A percentile compares a stretch with the other conserved stretches of the same genome.
These are phyloP conservation scores for Cornus kousa DNA, from an alignment of 148 eudicot species.

Conservation along the genomic window DNA sequence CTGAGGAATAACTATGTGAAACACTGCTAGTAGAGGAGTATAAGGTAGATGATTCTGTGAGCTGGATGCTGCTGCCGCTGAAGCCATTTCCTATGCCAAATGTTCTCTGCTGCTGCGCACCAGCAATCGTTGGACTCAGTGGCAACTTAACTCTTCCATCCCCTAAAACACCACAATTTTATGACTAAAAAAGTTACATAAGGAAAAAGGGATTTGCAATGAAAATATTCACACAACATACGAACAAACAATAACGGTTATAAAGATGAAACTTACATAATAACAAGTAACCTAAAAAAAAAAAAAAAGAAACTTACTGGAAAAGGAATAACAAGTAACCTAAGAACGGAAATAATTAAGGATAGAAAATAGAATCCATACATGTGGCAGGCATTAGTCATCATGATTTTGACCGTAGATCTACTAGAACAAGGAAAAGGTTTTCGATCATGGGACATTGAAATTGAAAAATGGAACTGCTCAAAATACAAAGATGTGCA, in stretches of 20 bases:
- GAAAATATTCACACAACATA: neutral
- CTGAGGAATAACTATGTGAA: conserved; percentile 81
- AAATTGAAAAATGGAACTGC: too few relatives aligned
- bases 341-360: neutral
- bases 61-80: conserved; percentile 62
- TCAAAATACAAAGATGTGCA: too few relatives aligned
- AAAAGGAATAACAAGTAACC: neutral
- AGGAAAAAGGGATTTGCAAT: neutral
- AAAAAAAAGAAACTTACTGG: too few relatives aligned
- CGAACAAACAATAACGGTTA: too few relatives aligned
- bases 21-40: conserved; percentile 66
- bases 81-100: conserved; percentile 51
- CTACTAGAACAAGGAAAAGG: too few relatives aligned
- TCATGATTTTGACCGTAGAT: too few relatives aligned
- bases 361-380: neutral
- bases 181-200: neutral
- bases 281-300: neutral
- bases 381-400: neutral
- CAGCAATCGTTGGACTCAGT: conserved; percentile 77
- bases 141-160: conserved; percentile 85
- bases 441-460: neutral
- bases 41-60: conserved; percentile 57
- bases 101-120: conserved; percentile 51
- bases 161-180: conserved; percentile 41
- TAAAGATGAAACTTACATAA: neutral